Conservation (phyloP, 129 eudicot species). For the Chrysanthemum lavandulifolium region DNA sequence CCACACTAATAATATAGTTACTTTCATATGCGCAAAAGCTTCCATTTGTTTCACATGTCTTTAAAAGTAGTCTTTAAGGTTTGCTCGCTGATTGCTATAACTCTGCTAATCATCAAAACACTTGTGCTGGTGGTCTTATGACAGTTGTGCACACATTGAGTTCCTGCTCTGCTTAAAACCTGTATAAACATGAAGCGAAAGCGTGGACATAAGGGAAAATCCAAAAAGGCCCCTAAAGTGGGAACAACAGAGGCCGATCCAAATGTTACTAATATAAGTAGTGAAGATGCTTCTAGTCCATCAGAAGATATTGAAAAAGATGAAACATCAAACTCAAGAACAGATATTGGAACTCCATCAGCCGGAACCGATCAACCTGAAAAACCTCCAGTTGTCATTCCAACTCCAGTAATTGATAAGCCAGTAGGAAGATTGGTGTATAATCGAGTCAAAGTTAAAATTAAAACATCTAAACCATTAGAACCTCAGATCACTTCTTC, state of each 20-base stretch:
- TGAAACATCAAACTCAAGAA: constrained; percentile 43
- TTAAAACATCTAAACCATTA: constrained; percentile 64
- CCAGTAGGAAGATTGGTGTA: constrained; percentile 63
- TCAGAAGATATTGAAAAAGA: constrained; percentile 48
- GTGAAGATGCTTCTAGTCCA: constrained; percentile 48
- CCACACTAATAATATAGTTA: too few species aligned
- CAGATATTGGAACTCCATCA: constrained; percentile 57
- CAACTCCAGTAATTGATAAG: constrained; percentile 35
- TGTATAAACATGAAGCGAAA: constrained; percentile 59
- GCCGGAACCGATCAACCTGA: constrained; percentile 55
- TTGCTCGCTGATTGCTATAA: too few species aligned
- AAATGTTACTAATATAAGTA: constrained; percentile 36
- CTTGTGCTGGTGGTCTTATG: background rate
- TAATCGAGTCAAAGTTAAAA: constrained; percentile 75
- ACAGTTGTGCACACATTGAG: background rate
- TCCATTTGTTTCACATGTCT: too few species aligned
- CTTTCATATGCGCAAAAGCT: too few species aligned
- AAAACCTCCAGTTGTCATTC: constrained; percentile 35
- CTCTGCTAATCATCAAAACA: background rate
- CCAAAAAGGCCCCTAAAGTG: constrained; percentile 39
- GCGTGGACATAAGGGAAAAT: constrained; percentile 74
- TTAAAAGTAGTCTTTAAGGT: too few species aligned
- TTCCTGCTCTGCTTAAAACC: constrained; percentile 2
- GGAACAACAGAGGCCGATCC: constrained; percentile 34
- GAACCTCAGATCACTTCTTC: constrained; percentile 50